phyloP scores from a whole-genome alignment of 768 basidiomycete genomes.

The Suillus bovinus region DNA sequence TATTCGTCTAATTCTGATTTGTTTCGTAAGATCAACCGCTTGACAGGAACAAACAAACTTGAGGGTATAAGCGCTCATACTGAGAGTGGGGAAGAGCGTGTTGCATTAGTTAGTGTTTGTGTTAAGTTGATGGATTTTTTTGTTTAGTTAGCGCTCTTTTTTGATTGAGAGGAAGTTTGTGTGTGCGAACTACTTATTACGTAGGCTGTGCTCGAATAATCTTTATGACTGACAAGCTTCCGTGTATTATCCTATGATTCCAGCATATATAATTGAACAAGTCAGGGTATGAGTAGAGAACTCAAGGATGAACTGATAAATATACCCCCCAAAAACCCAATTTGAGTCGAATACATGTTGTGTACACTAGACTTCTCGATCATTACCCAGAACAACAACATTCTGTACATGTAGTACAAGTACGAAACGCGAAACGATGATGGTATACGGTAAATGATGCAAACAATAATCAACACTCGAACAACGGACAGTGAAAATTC shows the following conservation, averaged over 20 bases:
- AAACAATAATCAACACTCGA: no score
- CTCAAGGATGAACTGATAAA: neutral
- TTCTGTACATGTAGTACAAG: neutral
- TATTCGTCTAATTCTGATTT: neutral
- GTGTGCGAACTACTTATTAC: neutral
- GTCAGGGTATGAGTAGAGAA: neutral
- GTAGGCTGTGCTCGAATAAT: neutral
- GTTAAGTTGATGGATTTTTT: neutral
- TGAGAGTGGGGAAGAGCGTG: neutral
- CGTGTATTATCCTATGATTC: no score
- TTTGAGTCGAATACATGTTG: neutral
- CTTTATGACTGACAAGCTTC: no score
- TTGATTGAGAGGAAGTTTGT: neutral
- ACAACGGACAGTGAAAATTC: no score
- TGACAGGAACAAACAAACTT: neutral
- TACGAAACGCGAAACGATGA: neutral
- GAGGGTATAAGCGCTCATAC: no score
- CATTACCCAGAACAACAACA: neutral
- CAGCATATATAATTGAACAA: no score
- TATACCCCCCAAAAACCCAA: neutral
- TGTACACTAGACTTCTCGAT: neutral
- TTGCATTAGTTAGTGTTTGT: neutral
- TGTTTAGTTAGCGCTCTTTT: no score
- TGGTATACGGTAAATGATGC: constrained; percentile 4
- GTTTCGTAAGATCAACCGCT: neutral